phyloP scores from a whole-genome alignment of 768 basidiomycete genomes.

The Cystobasidium ongulense region DNA sequence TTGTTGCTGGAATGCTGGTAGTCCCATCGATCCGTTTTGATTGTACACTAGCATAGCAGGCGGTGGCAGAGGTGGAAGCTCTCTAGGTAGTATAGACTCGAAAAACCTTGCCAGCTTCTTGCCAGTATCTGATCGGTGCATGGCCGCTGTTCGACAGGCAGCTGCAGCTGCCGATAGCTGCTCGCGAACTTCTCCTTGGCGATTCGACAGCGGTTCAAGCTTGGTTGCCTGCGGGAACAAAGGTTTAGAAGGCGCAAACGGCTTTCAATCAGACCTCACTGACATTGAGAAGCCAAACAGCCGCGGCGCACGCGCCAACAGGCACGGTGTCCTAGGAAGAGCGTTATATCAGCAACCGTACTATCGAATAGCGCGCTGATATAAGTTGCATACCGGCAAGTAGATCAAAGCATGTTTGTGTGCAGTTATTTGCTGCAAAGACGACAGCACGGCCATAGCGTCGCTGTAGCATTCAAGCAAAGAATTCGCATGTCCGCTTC shows the following conservation, averaged over 20 bases:
- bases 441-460: background rate
- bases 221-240: background rate
- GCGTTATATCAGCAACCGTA: background rate
- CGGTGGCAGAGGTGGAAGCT: background rate
- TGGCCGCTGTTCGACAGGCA: background rate
- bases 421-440: background rate
- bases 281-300: background rate
- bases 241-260: background rate
- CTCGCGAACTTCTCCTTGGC: background rate
- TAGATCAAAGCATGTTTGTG: background rate
- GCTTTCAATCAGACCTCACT: background rate
- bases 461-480: background rate
- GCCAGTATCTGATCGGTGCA: background rate
- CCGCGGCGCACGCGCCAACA: background rate
- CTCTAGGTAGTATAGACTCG: background rate
- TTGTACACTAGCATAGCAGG: background rate
- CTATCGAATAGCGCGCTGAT: too few relatives aligned
- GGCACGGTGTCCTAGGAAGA: background rate
- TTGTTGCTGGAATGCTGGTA: background rate
- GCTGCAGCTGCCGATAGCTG: background rate
- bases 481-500: background rate
- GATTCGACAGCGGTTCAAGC: background rate
- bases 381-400: background rate
- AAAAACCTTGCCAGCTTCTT: slow-evolving; percentile 8
- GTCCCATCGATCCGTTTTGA: background rate